Evolutionary conservation across 192 early-diverging fungal species (phyloP), one percentile per base, ranked within the genome.

Genomic region (Dispira parvispora): DNA sequence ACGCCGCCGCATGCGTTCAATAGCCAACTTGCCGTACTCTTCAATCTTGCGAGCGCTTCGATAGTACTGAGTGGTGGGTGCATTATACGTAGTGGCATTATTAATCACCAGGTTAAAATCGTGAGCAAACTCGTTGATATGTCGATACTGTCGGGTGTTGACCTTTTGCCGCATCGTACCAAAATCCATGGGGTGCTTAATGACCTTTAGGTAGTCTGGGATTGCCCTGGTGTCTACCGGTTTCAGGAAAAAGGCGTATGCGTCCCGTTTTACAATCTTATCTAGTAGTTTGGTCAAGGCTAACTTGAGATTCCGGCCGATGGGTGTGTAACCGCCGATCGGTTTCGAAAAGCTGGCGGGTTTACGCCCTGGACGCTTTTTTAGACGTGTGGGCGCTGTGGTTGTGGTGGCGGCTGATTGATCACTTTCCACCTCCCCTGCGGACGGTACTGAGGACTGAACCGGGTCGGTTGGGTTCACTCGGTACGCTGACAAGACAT

Each of bases 111-210:
- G 71, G 32, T 75, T 63, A 62, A 96, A 85, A 64, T 96, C 94
- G 6, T 63, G 57, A 62, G 82, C 68, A 71, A 96, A 92, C 25
- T 84, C 78, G 42, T 76, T 79, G 28, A 86, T 82, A 28, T 74
- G 67, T 12, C 52, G 69, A 67, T 96, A 96, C 64, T 69, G 63
- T 11, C 75, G 69, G 1, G 71, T 63, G 13, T 78, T 67, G 4
- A 92, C 73, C 66, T 92, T 94, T 45, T 76, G 65, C 61, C 79
- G 74, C 85, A 96, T 93, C 6, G 92, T 93, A 11, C 84, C 85
- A 63, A 96, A 79, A 63, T 96, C 93, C 93, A 96, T 96, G 11
- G 93, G 91, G 12, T 76, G 64, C 47, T 80, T 84, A 57, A 96
- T 86, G 2, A 92, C 80, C 8, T 68, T 73, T 8, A 86, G 69